A percentile compares a stretch with the other conserved stretches of the same genome.
Evolutionary conservation across 1,284 basidiomycete species (phyloP).

Genomic region (Irpex lacteus): DNA sequence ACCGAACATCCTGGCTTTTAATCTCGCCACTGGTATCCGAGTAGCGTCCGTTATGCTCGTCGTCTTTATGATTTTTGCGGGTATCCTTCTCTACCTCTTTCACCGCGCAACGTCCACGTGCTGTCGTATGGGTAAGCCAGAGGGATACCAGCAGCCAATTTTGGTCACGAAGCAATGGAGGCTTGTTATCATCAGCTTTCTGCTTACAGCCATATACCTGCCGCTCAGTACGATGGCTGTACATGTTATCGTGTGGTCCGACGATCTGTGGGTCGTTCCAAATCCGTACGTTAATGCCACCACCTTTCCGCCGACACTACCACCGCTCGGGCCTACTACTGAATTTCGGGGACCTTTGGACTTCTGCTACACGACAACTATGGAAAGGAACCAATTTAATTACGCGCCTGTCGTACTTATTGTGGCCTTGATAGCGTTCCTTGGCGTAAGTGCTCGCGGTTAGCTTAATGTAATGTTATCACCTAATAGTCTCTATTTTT

Average conservation of each 20-base stretch:
- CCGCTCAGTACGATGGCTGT: constrained; percentile 71
- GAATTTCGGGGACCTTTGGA: constrained; percentile 64
- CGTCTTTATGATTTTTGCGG: constrained; percentile 52
- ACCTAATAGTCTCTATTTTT: not conserved
- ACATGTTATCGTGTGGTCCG: constrained; percentile 70
- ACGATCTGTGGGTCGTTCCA: constrained; percentile 69
- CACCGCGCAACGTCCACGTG: constrained; percentile 46
- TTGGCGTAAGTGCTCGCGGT: constrained; percentile 40
- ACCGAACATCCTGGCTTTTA: constrained; percentile 68
- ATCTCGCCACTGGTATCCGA: constrained; percentile 54
- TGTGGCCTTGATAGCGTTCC: constrained; percentile 51
- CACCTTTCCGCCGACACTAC: constrained; percentile 42
- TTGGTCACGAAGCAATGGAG: constrained; percentile 46
- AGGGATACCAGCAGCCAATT: constrained; percentile 51
- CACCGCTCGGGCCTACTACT: constrained; percentile 52
- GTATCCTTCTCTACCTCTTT: constrained; percentile 55
- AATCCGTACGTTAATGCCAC: constrained; percentile 68
- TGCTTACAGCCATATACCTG: constrained; percentile 64
- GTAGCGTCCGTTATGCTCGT: constrained; percentile 51
- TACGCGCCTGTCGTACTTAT: constrained; percentile 65
- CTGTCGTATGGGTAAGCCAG: constrained; percentile 45
- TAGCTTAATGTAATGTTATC: not conserved
- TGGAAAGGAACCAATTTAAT: constrained; percentile 71
- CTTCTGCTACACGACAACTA: constrained; percentile 78
- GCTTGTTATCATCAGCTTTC: constrained; percentile 56